phyloP scores from a whole-genome alignment of 805 yeast species.

The Starmerella bombicola region DNA sequence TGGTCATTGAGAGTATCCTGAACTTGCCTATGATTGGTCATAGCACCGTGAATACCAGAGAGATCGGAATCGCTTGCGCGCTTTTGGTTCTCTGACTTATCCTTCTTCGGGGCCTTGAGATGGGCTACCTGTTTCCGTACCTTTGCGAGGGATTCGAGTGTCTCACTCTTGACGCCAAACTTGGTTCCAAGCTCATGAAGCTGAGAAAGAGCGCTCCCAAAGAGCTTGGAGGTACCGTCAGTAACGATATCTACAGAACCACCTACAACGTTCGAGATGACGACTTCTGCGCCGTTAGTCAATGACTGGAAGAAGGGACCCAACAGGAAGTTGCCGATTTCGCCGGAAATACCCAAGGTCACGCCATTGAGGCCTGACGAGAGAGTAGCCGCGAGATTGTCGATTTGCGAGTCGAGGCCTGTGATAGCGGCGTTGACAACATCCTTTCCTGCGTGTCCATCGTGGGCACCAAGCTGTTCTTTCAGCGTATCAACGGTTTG shows the following conservation, averaged over 20 bases:
- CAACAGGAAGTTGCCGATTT: conserved; percentile 21
- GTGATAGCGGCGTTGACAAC: conserved; percentile 23
- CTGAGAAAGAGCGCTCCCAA: conserved; percentile 19
- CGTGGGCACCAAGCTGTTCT: conserved; percentile 13
- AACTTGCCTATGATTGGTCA: conserved; percentile 17
- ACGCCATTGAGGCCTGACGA: conserved; percentile 14
- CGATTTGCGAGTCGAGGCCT: conserved; percentile 29
- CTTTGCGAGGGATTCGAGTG: conserved; percentile 9
- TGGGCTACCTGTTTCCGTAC: conserved; percentile 18
- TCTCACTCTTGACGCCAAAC: conserved; percentile 9
- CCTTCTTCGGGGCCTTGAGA: conserved; percentile 6
- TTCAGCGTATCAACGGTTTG: conserved; percentile 20
- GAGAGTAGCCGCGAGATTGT: conserved; percentile 23
- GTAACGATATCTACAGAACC: conserved; percentile 23
- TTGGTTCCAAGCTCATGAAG: conserved; percentile 21
- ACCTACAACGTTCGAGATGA: conserved; percentile 23
- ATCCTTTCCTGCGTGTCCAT: conserved; percentile 23
- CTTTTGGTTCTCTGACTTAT: not conserved
- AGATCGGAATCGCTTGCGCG: conserved; percentile 4
- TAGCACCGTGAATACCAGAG: conserved; percentile 14
- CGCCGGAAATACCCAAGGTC: conserved; percentile 23
- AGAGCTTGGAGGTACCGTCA: conserved; percentile 22
- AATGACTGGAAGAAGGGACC: conserved; percentile 26
- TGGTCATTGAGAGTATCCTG: conserved; percentile 13
- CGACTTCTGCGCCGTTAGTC: conserved; percentile 28